Evolutionary conservation across 768 basidiomycete genomes (phyloP).

Genomic region (Rossbeevera mucosa): DNA sequence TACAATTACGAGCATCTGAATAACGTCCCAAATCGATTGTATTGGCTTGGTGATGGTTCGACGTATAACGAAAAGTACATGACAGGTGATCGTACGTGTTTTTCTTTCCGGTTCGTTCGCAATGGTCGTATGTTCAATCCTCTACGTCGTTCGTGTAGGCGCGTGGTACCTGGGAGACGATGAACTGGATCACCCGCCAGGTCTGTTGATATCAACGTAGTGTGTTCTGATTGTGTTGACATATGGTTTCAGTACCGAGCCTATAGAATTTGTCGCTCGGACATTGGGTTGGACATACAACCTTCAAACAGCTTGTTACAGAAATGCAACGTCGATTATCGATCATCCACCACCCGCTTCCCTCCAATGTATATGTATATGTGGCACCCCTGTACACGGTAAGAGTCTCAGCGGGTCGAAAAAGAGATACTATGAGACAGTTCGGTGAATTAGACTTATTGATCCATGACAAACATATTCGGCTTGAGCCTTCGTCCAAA

Average conservation of each 20-base stretch:
- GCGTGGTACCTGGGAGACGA: constrained; percentile 16
- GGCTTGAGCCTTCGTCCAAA: too few relatives aligned
- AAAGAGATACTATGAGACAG: too few relatives aligned
- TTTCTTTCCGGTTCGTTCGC: constrained; percentile 31
- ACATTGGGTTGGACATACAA: background rate
- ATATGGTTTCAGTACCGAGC: background rate
- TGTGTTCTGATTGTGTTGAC: background rate
- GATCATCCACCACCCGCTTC: too few relatives aligned
- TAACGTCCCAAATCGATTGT: constrained; percentile 42
- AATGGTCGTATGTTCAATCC: constrained; percentile 35
- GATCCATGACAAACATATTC: too few relatives aligned
- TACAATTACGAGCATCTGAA: constrained; percentile 49
- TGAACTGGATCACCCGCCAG: constrained; percentile 13
- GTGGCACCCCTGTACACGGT: too few relatives aligned
- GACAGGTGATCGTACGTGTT: constrained; percentile 33
- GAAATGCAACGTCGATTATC: too few relatives aligned
- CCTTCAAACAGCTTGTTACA: too few relatives aligned
- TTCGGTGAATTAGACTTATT: too few relatives aligned
- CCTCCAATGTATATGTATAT: too few relatives aligned
- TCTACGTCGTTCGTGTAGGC: background rate
- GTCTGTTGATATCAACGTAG: background rate
- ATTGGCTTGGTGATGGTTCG: constrained; percentile 58
- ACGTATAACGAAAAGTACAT: constrained; percentile 48
- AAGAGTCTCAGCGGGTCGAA: too few relatives aligned
- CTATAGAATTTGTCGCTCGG: background rate